phyloP scores from a whole-genome alignment of 306 rosid genomes.

The Cajanus cajan region DNA sequence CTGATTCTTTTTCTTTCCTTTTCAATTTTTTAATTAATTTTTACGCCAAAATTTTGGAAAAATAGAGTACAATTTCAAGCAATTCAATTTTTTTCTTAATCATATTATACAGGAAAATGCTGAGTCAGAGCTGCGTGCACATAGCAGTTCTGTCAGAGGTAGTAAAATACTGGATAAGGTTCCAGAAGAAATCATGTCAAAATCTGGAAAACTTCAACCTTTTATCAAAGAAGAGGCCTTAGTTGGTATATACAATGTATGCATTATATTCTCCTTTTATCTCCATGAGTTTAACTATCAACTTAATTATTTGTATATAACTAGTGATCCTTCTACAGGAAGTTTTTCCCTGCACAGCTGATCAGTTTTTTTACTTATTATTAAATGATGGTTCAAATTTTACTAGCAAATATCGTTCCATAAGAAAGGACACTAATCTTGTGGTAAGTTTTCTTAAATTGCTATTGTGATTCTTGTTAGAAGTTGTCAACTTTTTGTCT shows the following conservation, averaged over 20 bases:
- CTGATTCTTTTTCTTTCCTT: background rate
- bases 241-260: constrained; percentile 70
- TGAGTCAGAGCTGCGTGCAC: constrained; percentile 93
- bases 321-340: constrained; percentile 57
- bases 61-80: constrained; percentile 13
- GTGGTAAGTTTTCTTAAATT: constrained; percentile 64
- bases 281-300: constrained; percentile 4
- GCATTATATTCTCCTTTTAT: constrained; percentile 31
- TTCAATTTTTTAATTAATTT: background rate
- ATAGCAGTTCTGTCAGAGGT: constrained; percentile 85
- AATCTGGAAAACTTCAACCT: constrained; percentile 57
- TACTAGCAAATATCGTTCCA: constrained; percentile 62
- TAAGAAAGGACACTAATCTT: constrained; percentile 83
- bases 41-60: background rate
- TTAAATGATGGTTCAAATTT: constrained; percentile 68
- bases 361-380: constrained; percentile 66
- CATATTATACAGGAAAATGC: constrained; percentile 70
- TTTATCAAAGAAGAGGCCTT: constrained; percentile 81
- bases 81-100: constrained; percentile 28
- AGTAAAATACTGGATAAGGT: constrained; percentile 45
- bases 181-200: constrained; percentile 53
- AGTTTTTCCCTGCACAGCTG: constrained; percentile 76
- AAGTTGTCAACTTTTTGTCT: constrained; percentile 4
- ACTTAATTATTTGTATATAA: constrained; percentile 32
- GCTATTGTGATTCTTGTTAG: constrained; percentile 4